These are phyloP conservation scores for Cercospora sp. DNA, from an alignment of 2,329 filamentous ascomycete species.

Conservation along the genomic window DNA sequence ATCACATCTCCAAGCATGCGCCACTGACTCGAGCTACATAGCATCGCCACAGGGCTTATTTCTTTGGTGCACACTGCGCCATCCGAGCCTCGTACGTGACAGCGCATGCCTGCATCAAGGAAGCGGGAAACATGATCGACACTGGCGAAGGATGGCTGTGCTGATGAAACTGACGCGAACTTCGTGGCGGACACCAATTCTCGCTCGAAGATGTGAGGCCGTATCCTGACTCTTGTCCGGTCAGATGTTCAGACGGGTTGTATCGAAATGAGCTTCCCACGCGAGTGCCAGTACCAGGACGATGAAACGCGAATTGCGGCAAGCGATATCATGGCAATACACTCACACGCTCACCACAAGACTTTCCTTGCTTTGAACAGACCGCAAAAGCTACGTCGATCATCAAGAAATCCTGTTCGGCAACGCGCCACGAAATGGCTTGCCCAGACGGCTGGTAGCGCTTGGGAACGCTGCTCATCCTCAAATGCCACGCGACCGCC, in stretches of 20 bases:
- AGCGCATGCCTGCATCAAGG: background rate
- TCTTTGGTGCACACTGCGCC: background rate
- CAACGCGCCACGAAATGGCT: conserved; percentile 2
- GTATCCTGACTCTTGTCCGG: background rate
- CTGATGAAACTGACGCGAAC: background rate
- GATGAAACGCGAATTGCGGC: background rate
- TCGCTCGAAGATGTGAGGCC: background rate
- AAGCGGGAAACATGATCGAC: background rate
- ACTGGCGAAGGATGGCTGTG: background rate
- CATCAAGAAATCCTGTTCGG: background rate
- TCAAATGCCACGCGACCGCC: background rate
- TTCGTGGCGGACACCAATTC: background rate
- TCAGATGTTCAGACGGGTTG: background rate
- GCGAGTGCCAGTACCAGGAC: background rate
- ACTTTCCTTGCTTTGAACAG: background rate
- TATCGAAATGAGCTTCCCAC: background rate
- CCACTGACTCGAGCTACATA: background rate
- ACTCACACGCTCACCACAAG: background rate
- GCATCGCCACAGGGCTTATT: background rate
- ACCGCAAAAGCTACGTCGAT: background rate
- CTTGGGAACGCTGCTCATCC: background rate
- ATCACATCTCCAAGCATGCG: background rate
- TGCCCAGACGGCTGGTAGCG: conserved; percentile 9
- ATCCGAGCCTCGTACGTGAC: background rate
- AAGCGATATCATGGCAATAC: background rate